Conservation (phyloP, 2,329 filamentous ascomycete species). For the Pseudocercospora pini-densiflorae region DNA sequence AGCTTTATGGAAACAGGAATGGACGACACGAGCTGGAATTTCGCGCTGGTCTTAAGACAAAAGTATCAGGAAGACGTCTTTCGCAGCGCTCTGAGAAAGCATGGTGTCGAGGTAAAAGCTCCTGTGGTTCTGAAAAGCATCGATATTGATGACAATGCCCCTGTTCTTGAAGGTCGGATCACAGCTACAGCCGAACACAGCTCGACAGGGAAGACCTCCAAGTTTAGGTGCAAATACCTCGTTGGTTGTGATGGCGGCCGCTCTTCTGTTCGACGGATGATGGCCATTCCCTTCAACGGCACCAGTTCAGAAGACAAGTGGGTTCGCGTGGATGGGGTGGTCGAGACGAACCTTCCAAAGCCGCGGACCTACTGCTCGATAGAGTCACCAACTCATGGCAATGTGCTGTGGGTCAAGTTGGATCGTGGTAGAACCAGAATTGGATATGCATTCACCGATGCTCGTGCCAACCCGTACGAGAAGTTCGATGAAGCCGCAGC, state of each 20-base stretch:
- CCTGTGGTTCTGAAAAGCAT: constrained; percentile 46
- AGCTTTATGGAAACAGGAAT: constrained; percentile 24
- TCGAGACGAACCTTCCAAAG: constrained; percentile 55
- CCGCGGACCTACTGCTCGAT: constrained; percentile 55
- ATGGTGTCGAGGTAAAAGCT: constrained; percentile 40
- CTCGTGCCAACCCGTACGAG: constrained; percentile 32
- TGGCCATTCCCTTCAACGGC: constrained; percentile 57
- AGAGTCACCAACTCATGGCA: constrained; percentile 59
- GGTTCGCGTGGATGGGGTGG: constrained; percentile 58
- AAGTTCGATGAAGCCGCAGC: constrained; percentile 29
- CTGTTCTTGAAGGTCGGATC: constrained; percentile 33
- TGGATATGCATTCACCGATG: constrained; percentile 58
- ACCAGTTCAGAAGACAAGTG: constrained; percentile 57
- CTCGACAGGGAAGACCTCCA: constrained; percentile 44
- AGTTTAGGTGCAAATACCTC: constrained; percentile 64
- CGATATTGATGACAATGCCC: constrained; percentile 42
- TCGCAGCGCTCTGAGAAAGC: constrained; percentile 45
- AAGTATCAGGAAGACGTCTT: constrained; percentile 62
- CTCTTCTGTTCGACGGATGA: constrained; percentile 64
- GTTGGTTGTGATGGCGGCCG: constrained; percentile 76
- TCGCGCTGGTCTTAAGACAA: constrained; percentile 59
- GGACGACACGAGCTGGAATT: constrained; percentile 54
- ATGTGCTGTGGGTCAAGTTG: constrained; percentile 60
- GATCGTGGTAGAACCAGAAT: constrained; percentile 61
- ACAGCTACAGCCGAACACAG: constrained; percentile 41